A percentile compares a stretch with the other conserved stretches of the same genome.
These are phyloP conservation scores for Castanospermum australe DNA, from an alignment of 306 rosid species.

Conservation along the genomic window DNA sequence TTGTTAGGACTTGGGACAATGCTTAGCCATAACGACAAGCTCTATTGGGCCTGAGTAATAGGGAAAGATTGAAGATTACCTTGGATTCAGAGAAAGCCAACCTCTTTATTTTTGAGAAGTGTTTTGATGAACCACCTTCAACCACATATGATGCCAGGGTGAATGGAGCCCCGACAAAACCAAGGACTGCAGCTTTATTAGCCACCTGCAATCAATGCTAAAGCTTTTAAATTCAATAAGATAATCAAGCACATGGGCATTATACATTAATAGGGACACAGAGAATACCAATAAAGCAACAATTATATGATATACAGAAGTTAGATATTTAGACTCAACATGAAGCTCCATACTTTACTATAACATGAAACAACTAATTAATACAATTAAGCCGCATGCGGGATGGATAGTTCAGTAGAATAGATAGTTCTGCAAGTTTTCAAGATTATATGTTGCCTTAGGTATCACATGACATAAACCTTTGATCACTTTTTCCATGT, in stretches of 20 bases:
- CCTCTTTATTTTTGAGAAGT: conserved; percentile 88
- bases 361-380: not conserved
- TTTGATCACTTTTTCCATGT: not conserved
- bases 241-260: not conserved
- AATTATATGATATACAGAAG: not conserved
- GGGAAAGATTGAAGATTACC: conserved; percentile 36
- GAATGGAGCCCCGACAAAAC: conserved; percentile 98
- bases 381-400: not conserved
- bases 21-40: not conserved
- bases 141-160: conserved; percentile 96
- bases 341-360: not conserved
- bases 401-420: not conserved
- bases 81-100: conserved; percentile 81
- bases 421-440: not conserved
- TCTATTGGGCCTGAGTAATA: not conserved
- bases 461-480: not conserved
- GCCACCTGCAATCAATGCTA: conserved; percentile 61
- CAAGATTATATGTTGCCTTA: not conserved
- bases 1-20: no score
- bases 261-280: not conserved
- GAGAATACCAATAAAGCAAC: not conserved
- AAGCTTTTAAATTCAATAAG: conserved; percentile 10
- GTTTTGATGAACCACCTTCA: conserved; percentile 97
- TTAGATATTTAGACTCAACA: not conserved
- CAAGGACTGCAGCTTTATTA: conserved; percentile 87